Evolutionary conservation across 805 yeast genomes (phyloP), one percentile per base, ranked within the genome.

Genomic region (Candida suzukii): DNA sequence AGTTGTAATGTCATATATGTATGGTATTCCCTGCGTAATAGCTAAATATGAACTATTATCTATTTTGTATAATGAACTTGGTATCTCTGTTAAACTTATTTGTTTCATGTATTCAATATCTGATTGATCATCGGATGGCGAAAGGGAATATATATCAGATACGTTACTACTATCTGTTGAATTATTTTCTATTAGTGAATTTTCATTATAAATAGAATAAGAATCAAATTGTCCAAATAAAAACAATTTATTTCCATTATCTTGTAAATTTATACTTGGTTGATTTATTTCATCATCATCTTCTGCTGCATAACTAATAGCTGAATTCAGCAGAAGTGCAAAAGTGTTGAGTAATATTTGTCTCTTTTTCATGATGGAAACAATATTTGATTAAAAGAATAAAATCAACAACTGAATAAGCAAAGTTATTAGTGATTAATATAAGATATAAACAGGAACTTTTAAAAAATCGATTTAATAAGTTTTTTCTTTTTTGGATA

Each of bases 221-320:
- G 61, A 51, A 39, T 56, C 51, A 33, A 58, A 61, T 0, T 45
- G 34, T 6, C 66, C 66, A 12, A 58, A 40, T 7, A 60, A 31
- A 16, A 45, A 47, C 8, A 59, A 41, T 12, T 50, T 38, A 39
- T 56, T 54, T 6, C 44, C 44, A n/a, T 17, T 3, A 9, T 34
- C 14, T 14, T 34, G 17, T 5, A 33, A 38, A 29, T 43, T 37
- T 21, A 58, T 28, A 5, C 32, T 28, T 6, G 57, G 53, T 35
- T 53, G 51, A 14, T 19, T 22, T 21, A 47, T 39, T 9, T 37
- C 13, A 13, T 40, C 28, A 12, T 11, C 8, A 14, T 13, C 30
- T 2, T 3, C 9, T n/a, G n/a, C n/a, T n/a, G n/a, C n/a, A n/a
- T n/a, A n/a, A n/a, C n/a, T n/a, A n/a, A n/a, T n/a, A n/a, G n/a